A percentile compares a stretch with the other conserved stretches of the same genome.
Conservation (phyloP, 345 rosid species). For the Tarenaya hassleriana region DNA sequence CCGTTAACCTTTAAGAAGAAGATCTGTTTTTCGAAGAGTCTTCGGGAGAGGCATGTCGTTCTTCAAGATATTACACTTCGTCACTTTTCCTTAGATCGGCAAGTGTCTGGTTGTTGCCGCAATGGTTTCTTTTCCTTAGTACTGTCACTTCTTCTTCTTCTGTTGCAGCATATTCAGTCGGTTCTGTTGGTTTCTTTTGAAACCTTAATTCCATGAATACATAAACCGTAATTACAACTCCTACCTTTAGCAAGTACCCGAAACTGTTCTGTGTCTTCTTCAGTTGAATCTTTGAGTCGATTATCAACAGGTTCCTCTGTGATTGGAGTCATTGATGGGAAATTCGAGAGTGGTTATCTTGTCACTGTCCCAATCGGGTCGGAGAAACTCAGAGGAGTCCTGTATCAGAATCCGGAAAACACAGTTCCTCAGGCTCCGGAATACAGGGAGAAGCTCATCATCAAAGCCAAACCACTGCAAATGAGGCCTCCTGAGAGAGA, state of each 20-base stretch:
- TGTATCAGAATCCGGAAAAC: conserved; percentile 41
- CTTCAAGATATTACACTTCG: too few species aligned
- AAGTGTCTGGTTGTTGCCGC: too few species aligned
- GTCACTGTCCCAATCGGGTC: conserved; percentile 73
- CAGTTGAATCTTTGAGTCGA: too few species aligned
- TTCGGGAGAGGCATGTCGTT: too few species aligned
- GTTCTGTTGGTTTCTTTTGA: too few species aligned
- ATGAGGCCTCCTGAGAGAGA: conserved; percentile 55
- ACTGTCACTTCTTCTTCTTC: background rate
- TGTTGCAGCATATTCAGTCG: conserved; percentile 31
- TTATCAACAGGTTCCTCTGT: conserved; percentile 52
- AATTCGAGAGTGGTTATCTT: conserved; percentile 83
- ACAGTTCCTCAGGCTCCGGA: conserved; percentile 37
- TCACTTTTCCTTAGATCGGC: too few species aligned
- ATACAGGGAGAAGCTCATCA: conserved; percentile 61
- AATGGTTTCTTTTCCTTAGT: background rate
- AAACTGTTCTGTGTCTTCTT: too few species aligned
- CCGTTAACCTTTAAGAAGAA: too few species aligned
- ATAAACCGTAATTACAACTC: too few species aligned
- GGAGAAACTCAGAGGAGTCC: conserved; percentile 75
- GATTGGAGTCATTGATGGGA: conserved; percentile 81
- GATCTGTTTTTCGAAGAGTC: too few species aligned
- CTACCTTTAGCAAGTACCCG: too few species aligned
- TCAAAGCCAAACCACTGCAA: conserved; percentile 63
- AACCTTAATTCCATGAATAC: too few species aligned